These are phyloP conservation scores for Starmerella bombicola DNA, from an alignment of 805 yeast species.

Conservation along the genomic window DNA sequence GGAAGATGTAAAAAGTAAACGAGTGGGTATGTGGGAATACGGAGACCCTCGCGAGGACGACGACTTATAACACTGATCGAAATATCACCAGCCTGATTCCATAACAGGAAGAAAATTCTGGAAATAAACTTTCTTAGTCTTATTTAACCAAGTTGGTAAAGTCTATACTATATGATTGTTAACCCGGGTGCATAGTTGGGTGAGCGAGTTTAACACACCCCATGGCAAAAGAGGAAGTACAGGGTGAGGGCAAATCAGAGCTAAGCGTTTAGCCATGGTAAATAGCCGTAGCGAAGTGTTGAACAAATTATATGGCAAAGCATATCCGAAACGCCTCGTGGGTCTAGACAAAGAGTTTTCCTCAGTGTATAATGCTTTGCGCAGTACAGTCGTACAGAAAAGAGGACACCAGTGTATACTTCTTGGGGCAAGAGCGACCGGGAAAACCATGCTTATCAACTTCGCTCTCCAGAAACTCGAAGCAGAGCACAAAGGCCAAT, in stretches of 20 bases:
- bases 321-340: slow-evolving; percentile 23
- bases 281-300: slow-evolving; percentile 17
- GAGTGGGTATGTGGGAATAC: slow-evolving; percentile 60
- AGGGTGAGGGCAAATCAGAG: no score
- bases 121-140: no score
- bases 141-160: no score
- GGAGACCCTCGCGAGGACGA: slow-evolving; percentile 60
- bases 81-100: no score
- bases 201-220: no score
- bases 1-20: slow-evolving; percentile 37
- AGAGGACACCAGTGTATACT: slow-evolving; percentile 75
- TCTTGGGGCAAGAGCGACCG: slow-evolving; percentile 69
- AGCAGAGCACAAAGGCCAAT: slow-evolving; percentile 33
- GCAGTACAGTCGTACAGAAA: slow-evolving; percentile 49
- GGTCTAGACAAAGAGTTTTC: slow-evolving; percentile 31
- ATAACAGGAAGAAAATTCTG: no score
- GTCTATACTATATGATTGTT: no score
- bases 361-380: slow-evolving; percentile 47
- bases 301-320: slow-evolving; percentile 25
- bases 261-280: slow-evolving; percentile 2
- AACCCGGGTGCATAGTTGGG: no score
- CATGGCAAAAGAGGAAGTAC: no score
- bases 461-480: slow-evolving; percentile 40
- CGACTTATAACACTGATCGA: slow-evolving; percentile 11
- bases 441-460: slow-evolving; percentile 56